Base-by-base conservation (phyloP, 805 yeast species). In the Candida maesae region DNA sequence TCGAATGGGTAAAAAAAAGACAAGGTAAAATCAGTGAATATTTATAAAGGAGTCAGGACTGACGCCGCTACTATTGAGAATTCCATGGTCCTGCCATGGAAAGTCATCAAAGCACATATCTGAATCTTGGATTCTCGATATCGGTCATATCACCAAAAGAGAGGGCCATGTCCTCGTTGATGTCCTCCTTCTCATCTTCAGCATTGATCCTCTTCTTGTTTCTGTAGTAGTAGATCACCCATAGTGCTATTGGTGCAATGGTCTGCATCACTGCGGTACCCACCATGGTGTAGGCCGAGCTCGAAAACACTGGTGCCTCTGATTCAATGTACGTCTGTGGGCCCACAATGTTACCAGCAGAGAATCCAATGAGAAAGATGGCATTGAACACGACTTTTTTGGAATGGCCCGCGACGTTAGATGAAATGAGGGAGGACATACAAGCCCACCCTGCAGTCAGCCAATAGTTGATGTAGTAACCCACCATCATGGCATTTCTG, bases 401-500 rank as follows among this genome's bases (percentile, higher is more conserved):
- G 14, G 90, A 81, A 46, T 76, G 74, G 9, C 93, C 93, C 1
- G 88, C 79, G 27, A 79, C 71, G 58, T 84, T 71, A 5, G 75
- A 64, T 21, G 66, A 55, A 33, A 67, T 56, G 29, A 59, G 47
- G 2, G 68, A 58, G 6, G 59, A 40, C 20, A 60, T 56, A 44
- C 66, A 60, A 30, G 60, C 61, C 47, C 60, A 59, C 13, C 67
- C 56, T 2, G 66, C 59, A 13, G 67, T 70, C 15, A 58, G 52
- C 24, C 68, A 57, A n/a, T 62, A 55, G 39, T 52, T 54, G 26
- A 74, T 35, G 41, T 43, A 49, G 19, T 51, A 52, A 4, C 62
- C 60, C 16, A 50, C 51, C 18, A 57, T 33, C 37, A 30, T 33
- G 7, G 64, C 50, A 2, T 48, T 55, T 33, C 53, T 59, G 21